phyloP scores from a whole-genome alignment of 2,329 filamentous ascomycete genomes.

The Fusarium bulbicola region DNA sequence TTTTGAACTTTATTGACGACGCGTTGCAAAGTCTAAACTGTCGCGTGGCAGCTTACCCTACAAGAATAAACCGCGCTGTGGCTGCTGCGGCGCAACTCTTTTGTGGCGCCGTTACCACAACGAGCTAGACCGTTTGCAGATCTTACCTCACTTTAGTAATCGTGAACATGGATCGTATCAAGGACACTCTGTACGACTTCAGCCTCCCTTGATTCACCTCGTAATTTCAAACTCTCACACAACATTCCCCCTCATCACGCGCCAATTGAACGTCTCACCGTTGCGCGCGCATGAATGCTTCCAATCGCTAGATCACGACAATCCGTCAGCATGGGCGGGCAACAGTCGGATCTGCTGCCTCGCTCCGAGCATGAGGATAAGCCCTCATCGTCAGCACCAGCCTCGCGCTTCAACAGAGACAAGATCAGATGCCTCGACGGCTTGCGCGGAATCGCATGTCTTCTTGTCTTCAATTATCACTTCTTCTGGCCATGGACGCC shows the following conservation, averaged over 20 bases:
- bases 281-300: slow-evolving; percentile 27
- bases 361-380: slow-evolving; percentile 24
- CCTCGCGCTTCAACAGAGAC: slow-evolving; percentile 35
- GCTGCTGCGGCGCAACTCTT: neutral
- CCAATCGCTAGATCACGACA: slow-evolving; percentile 28
- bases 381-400: slow-evolving; percentile 12
- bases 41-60: neutral
- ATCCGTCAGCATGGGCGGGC: slow-evolving; percentile 29
- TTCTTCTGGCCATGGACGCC: slow-evolving; percentile 54
- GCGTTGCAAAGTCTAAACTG: neutral
- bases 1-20: neutral
- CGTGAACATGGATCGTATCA: slow-evolving; percentile 12
- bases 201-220: slow-evolving; percentile 15
- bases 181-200: slow-evolving; percentile 25
- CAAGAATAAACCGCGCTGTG: neutral
- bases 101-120: neutral
- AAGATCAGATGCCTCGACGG: slow-evolving; percentile 54
- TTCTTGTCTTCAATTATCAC: slow-evolving; percentile 55
- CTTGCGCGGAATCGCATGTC: slow-evolving; percentile 53
- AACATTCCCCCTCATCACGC: neutral
- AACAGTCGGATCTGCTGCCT: slow-evolving; percentile 30
- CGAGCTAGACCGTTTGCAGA: slow-evolving; percentile 10
- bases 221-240: neutral
- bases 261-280: neutral
- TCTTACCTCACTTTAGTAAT: slow-evolving; percentile 16